Evolutionary conservation across 2,329 filamentous ascomycete genomes (phyloP), one percentile per base, ranked within the genome.

Genomic region (Diplodia mutila): DNA sequence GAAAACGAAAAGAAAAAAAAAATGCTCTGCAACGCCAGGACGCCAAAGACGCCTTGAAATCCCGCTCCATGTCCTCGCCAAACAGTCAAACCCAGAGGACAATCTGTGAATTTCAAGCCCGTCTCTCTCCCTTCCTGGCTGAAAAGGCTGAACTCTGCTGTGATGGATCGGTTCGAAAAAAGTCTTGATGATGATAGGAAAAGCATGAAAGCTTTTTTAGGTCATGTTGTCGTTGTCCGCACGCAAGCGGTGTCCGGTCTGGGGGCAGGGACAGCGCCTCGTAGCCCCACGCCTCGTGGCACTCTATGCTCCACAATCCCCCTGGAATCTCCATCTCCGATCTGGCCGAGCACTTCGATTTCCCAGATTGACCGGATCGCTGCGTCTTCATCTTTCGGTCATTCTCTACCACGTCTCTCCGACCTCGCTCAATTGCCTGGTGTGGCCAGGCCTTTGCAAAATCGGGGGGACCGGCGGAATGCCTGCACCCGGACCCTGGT

Each of bases 331-430:
- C 39, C 46, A 51, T 63, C 46, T 63, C 59, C 59, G 42, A 63
- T 63, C 59, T 51, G 59, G 59, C 27, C 46, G 59, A 63, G 46
- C 42, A 63, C 42, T 63, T 61, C 57, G 37, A 59, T 42, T 63
- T 51, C 39, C 59, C 46, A 51, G 59, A 63, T 63, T 51, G 59
- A 63, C 59, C 59, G 59, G 59, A 51, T 63, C 59, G 59, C 59
- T 51, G 59, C 27, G 59, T 51, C 34, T 21, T 63, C 59, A n/a
- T 63, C 25, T 21, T 63, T 51, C 29, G 27, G 25, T 49, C 59
- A 29, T 63, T 48, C 37, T 55, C 77, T 79, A 87, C 75, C 84
- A 87, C n/a, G 84, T 86, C 77, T 88, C 85, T 51, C 86, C 86
- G 54, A 86, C 78, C 67, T 85, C 84, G 75, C 80, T 85, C 73